phyloP scores from a whole-genome alignment of 2,329 filamentous ascomycete genomes.

The Microdochium bolleyi region DNA sequence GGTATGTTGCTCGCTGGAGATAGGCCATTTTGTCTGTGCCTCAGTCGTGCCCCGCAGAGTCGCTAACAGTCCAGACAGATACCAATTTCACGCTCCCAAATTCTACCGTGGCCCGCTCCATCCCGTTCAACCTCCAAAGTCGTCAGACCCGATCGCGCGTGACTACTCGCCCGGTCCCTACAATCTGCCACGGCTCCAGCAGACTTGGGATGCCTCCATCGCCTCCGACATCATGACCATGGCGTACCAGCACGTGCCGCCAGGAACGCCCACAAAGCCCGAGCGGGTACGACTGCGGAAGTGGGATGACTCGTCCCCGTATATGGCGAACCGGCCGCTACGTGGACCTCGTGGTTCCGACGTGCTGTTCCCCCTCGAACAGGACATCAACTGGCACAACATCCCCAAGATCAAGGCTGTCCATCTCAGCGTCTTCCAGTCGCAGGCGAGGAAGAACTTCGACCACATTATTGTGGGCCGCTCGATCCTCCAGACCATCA shows the following conservation, averaged over 20 bases:
- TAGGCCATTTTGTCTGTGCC: background rate
- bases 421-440: slow-evolving; percentile 70
- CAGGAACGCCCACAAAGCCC: slow-evolving; percentile 54
- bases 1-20: slow-evolving; percentile 10
- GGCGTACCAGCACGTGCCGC: slow-evolving; percentile 78
- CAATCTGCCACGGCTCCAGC: slow-evolving; percentile 74
- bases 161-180: slow-evolving; percentile 89
- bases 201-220: slow-evolving; percentile 83
- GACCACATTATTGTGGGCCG: slow-evolving; percentile 74
- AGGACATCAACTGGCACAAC: slow-evolving; percentile 71
- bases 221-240: slow-evolving; percentile 83
- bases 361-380: slow-evolving; percentile 62
- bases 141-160: slow-evolving; percentile 80
- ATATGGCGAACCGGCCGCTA: slow-evolving; percentile 84
- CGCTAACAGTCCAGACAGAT: slow-evolving; percentile 46
- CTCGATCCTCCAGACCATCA: slow-evolving; percentile 79
- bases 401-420: slow-evolving; percentile 76
- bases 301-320: slow-evolving; percentile 89
- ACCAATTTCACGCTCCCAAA: slow-evolving; percentile 89
- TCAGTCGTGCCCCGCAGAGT: slow-evolving; percentile 1
- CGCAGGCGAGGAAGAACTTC: slow-evolving; percentile 61
- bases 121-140: slow-evolving; percentile 81
- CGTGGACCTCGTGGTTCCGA: slow-evolving; percentile 77
- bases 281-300: slow-evolving; percentile 61
- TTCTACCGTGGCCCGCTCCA: slow-evolving; percentile 92